These are phyloP conservation scores for Spathaspora boniae DNA, from an alignment of 805 yeast species.

Conservation along the genomic window DNA sequence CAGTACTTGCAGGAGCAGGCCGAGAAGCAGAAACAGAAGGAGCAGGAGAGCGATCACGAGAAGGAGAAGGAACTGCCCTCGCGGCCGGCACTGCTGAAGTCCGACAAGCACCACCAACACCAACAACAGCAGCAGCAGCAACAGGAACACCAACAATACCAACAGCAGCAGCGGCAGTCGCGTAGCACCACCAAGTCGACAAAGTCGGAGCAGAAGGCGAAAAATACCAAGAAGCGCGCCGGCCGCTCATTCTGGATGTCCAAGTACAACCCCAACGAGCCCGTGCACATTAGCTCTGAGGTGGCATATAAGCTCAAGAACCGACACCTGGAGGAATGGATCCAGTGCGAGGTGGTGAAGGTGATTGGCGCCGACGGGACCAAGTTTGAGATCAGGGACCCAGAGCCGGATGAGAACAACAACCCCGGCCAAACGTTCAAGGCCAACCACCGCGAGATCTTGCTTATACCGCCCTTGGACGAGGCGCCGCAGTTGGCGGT, in stretches of 20 bases:
- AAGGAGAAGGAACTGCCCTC: background rate
- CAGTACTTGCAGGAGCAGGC: conserved; percentile 20
- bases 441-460: conserved; percentile 76
- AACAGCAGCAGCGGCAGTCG: conserved; percentile 2
- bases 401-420: conserved; percentile 93
- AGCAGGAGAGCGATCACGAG: conserved; percentile 8
- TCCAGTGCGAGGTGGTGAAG: conserved; percentile 84
- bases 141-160: conserved; percentile 7
- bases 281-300: conserved; percentile 64
- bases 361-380: conserved; percentile 70
- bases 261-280: conserved; percentile 56
- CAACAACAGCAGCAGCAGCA: conserved; percentile 4
- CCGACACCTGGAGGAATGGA: conserved; percentile 87
- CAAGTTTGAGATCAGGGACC: conserved; percentile 88
- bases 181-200: background rate
- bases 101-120: background rate
- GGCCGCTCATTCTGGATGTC: conserved; percentile 52
- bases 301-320: conserved; percentile 81
- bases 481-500: conserved; percentile 27
- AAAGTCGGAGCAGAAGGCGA: conserved; percentile 8
- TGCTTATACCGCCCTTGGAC: conserved; percentile 60
- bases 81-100: background rate
- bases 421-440: conserved; percentile 84
- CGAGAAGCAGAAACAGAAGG: conserved; percentile 15
- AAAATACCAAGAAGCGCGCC: conserved; percentile 15